phyloP scores from a whole-genome alignment of 116 monocot genomes.

The Trichopus zeylanicus region DNA sequence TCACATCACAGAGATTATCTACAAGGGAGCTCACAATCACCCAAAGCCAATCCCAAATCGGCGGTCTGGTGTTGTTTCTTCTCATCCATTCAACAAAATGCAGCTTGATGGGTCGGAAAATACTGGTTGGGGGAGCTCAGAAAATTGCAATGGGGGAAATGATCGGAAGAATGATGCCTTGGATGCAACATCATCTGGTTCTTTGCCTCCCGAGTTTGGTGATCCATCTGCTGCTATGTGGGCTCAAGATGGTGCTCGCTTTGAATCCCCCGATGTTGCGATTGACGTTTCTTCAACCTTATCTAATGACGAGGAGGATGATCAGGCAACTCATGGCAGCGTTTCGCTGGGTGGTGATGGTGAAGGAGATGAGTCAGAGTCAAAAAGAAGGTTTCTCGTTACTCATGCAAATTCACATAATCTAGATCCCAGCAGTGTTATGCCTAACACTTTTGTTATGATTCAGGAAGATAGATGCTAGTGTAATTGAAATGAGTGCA shows the following conservation, averaged over 20 bases:
- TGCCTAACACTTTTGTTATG: not conserved
- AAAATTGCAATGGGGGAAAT: too few species aligned
- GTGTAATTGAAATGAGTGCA: conserved; percentile 45
- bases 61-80: conserved; percentile 11
- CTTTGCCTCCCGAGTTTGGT: conserved; percentile 20
- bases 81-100: conserved; percentile 13
- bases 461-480: conserved; percentile 53
- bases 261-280: conserved; percentile 21
- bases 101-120: conserved; percentile 21
- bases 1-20: conserved; percentile 62
- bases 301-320: conserved; percentile 55
- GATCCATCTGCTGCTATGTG: conserved; percentile 17
- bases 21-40: conserved; percentile 65
- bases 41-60: conserved; percentile 32
- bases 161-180: conserved; percentile 17
- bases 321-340: conserved; percentile 26
- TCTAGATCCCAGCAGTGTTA: not conserved
- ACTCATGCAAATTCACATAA: too few species aligned
- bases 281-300: conserved; percentile 34
- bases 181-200: conserved; percentile 22
- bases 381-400: conserved; percentile 50
- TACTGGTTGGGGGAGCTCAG: too few species aligned
- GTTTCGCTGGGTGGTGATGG: conserved; percentile 24
- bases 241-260: conserved; percentile 19
- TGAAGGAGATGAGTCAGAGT: conserved; percentile 53